Evolutionary conservation across 129 eudicot genomes (phyloP).

Genomic region (Flaveria bidentis): DNA sequence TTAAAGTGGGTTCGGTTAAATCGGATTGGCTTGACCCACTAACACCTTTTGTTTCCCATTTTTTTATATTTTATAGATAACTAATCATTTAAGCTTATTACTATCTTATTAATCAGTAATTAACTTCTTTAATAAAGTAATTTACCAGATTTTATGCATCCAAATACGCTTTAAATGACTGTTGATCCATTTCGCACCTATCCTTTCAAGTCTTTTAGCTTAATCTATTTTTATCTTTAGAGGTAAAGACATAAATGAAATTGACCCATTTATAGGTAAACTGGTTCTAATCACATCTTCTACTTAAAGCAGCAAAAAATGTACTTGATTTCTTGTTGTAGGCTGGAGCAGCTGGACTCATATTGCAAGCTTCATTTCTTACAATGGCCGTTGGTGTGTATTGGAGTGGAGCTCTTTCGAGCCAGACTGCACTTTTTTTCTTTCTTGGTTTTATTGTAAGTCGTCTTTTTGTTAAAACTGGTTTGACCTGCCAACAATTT

Average conservation of each 20-base stretch:
- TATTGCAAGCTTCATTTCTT: slow-evolving; percentile 90
- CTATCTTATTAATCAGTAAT: not conserved
- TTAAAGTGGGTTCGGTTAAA: not conserved
- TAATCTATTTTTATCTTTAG: too few relatives aligned
- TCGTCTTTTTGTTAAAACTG: slow-evolving; percentile 17
- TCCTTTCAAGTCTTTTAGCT: too few relatives aligned
- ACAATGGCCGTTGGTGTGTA: slow-evolving; percentile 80
- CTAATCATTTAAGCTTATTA: not conserved
- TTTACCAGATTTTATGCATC: not conserved
- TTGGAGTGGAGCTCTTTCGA: slow-evolving; percentile 85
- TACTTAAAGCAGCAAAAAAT: not conserved
- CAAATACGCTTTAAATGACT: too few relatives aligned
- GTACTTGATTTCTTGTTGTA: slow-evolving; percentile 36
- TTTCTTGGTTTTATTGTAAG: slow-evolving; percentile 88
- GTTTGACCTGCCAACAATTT: not conserved
- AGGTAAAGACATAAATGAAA: too few relatives aligned
- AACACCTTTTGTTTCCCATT: not conserved
- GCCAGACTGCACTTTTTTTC: slow-evolving; percentile 61
- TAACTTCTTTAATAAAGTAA: not conserved
- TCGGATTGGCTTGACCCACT: not conserved
- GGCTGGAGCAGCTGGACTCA: slow-evolving; percentile 97
- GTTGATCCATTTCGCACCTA: too few relatives aligned
- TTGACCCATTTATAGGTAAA: too few relatives aligned
- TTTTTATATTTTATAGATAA: too few relatives aligned
- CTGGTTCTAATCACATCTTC: too few relatives aligned